Percentiles rank a stretch among this genome's conserved stretches.
phyloP scores from a whole-genome alignment of 371 early-diverging fungal species.

The Mortierella sp. region DNA sequence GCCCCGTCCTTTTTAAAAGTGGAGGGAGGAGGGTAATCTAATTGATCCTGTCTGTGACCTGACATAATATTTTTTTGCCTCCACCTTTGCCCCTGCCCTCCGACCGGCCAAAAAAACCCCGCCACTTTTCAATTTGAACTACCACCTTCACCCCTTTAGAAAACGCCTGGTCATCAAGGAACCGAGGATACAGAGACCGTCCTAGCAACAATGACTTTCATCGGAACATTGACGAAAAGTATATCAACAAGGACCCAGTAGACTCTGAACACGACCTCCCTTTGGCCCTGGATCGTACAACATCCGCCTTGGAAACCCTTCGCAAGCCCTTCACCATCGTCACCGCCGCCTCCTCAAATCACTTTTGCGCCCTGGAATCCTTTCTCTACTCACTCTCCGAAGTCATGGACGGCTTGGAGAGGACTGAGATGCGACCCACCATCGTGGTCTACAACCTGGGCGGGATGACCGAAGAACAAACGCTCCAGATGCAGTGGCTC shows the following conservation, averaged over 20 bases:
- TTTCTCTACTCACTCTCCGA: constrained; percentile 65
- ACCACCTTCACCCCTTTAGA: too few relatives aligned
- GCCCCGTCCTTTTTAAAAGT: too few relatives aligned
- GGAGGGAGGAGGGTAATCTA: too few relatives aligned
- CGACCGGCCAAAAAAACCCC: too few relatives aligned
- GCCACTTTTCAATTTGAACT: too few relatives aligned
- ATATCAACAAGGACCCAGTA: constrained; percentile 12
- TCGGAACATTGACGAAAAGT: constrained; percentile 19
- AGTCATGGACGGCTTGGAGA: constrained; percentile 50
- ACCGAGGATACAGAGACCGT: neutral
- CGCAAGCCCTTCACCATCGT: constrained; percentile 61
- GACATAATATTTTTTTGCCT: neutral
- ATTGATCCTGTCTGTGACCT: too few relatives aligned
- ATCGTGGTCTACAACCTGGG: constrained; percentile 64
- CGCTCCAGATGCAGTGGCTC: constrained; percentile 43
- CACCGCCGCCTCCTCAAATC: constrained; percentile 71
- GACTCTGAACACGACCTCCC: constrained; percentile 32
- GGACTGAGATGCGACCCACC: constrained; percentile 49
- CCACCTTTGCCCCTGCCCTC: neutral
- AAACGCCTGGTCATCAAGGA: too few relatives aligned
- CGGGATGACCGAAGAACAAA: constrained; percentile 51
- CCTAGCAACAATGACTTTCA: neutral
- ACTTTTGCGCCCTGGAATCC: constrained; percentile 69
- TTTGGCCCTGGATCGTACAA: constrained; percentile 23
- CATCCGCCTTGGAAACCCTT: constrained; percentile 40